phyloP scores from a whole-genome alignment of 345 rosid species.

The Triadica sebifera region DNA sequence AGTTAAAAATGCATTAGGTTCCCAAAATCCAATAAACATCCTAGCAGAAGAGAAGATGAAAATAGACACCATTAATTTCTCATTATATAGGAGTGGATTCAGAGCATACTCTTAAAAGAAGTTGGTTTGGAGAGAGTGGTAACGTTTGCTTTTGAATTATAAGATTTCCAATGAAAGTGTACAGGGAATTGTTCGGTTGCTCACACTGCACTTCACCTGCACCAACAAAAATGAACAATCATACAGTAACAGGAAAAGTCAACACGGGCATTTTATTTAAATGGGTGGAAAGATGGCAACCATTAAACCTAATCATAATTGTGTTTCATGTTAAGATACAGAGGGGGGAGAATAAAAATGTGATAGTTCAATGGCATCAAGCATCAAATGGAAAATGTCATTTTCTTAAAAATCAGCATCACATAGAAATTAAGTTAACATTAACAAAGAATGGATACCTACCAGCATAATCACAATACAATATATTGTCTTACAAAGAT shows the following conservation, averaged over 20 bases:
- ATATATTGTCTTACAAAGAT: no score
- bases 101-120: conserved; percentile 74
- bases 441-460: no score
- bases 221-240: conserved; percentile 28
- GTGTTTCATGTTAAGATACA: no score
- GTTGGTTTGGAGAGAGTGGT: conserved; percentile 92
- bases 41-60: background rate
- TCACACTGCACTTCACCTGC: conserved; percentile 99
- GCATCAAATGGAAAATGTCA: no score
- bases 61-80: background rate
- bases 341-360: no score
- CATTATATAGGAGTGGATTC: conserved; percentile 16
- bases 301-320: background rate
- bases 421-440: no score
- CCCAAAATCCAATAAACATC: conserved; percentile 2
- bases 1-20: conserved; percentile 3
- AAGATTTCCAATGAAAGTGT: conserved; percentile 98
- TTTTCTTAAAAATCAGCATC: no score
- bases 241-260: conserved; percentile 1
- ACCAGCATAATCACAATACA: no score
- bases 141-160: conserved; percentile 78
- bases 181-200: conserved; percentile 96
- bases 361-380: no score
- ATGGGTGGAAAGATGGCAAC: background rate
- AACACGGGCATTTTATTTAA: conserved; percentile 1